These are phyloP conservation scores for Astragalus glycyphyllos DNA, from an alignment of 306 rosid genomes.

Conservation along the genomic window DNA sequence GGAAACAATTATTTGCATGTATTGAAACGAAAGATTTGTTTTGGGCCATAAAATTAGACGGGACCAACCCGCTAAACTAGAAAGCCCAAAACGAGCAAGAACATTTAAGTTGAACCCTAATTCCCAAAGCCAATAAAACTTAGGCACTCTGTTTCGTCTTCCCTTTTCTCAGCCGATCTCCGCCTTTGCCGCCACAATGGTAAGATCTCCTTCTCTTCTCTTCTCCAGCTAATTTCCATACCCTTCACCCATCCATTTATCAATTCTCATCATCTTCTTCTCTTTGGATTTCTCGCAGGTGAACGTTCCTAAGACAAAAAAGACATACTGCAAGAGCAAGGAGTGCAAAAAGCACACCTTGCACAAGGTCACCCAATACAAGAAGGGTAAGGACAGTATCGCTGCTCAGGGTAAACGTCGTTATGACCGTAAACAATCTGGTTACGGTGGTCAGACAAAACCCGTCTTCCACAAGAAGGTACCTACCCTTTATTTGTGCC, in stretches of 20 bases:
- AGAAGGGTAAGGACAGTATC: constrained; percentile 58
- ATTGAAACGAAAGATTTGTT: background rate
- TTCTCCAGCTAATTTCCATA: too few species aligned
- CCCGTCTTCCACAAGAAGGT: constrained; percentile 64
- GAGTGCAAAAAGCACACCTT: constrained; percentile 59
- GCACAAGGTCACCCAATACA: constrained; percentile 64
- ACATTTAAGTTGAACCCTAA: constrained; percentile 35
- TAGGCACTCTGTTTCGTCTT: too few species aligned
- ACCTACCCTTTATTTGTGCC: background rate
- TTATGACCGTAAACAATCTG: constrained; percentile 61
- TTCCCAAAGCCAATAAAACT: constrained; percentile 10
- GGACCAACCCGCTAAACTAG: background rate
- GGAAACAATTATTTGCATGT: too few species aligned
- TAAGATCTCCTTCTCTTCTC: background rate
- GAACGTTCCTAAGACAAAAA: constrained; percentile 64
- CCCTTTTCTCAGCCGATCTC: background rate
- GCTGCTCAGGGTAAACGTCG: constrained; percentile 63
- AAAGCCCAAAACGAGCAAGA: constrained; percentile 4
- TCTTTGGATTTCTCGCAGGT: constrained; percentile 32
- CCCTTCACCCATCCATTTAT: background rate
- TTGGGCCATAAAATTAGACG: background rate
- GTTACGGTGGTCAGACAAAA: constrained; percentile 63
- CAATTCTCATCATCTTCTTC: background rate
- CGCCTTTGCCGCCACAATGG: constrained; percentile 20
- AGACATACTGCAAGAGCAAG: constrained; percentile 61